phyloP scores from a whole-genome alignment of 2,329 filamentous ascomycete genomes.

The Aureobasidium sp. region DNA sequence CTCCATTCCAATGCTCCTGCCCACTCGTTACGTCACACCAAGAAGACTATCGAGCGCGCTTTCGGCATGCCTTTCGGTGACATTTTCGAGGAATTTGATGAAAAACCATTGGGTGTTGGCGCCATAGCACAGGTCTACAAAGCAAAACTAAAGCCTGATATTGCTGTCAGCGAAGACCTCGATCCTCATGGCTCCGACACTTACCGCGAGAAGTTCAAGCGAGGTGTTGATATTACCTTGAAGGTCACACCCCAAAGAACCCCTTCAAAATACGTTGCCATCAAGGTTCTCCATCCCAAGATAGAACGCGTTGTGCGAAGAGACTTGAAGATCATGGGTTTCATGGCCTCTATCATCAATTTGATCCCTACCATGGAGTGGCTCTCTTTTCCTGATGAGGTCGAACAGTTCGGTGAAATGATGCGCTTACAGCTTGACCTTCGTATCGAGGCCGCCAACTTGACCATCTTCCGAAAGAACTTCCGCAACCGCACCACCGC shows the following conservation, averaged over 20 bases:
- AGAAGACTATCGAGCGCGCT: slow-evolving; percentile 68
- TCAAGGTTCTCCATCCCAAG: slow-evolving; percentile 90
- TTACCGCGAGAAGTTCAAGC: slow-evolving; percentile 62
- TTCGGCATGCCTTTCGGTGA: slow-evolving; percentile 80
- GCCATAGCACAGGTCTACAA: slow-evolving; percentile 98
- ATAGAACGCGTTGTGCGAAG: slow-evolving; percentile 86
- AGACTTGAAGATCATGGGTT: slow-evolving; percentile 86
- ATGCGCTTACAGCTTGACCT: slow-evolving; percentile 96
- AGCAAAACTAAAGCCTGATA: slow-evolving; percentile 75
- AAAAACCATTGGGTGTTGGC: slow-evolving; percentile 81
- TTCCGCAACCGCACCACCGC: slow-evolving; percentile 85
- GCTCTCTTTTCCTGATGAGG: slow-evolving; percentile 92
- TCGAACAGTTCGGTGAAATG: slow-evolving; percentile 92
- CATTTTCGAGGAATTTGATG: slow-evolving; percentile 94
- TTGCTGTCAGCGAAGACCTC: slow-evolving; percentile 58
- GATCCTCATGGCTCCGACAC: slow-evolving; percentile 36
- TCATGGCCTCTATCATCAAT: slow-evolving; percentile 81
- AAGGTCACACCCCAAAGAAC: slow-evolving; percentile 81
- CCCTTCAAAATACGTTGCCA: slow-evolving; percentile 84
- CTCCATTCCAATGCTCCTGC: slow-evolving; percentile 92
- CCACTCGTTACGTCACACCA: slow-evolving; percentile 75
- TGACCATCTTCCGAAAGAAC: slow-evolving; percentile 79
- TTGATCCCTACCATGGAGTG: slow-evolving; percentile 90
- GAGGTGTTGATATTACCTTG: slow-evolving; percentile 75
- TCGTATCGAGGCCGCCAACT: slow-evolving; percentile 86